A percentile compares a stretch with the other conserved stretches of the same genome.
Conservation (phyloP, 345 rosid genomes). For the Euphorbia tirucalli region DNA sequence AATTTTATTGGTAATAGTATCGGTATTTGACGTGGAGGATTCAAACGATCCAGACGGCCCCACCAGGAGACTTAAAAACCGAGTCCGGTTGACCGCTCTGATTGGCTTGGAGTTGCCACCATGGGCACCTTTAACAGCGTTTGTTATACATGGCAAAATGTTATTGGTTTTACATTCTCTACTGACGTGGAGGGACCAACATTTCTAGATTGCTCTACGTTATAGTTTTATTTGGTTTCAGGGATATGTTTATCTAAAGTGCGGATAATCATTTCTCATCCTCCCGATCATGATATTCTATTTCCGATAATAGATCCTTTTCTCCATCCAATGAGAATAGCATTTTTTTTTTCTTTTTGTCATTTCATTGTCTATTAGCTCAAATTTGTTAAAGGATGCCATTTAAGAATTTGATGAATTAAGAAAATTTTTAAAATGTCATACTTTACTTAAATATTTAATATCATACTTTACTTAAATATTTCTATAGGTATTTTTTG, state of each 20-base stretch:
- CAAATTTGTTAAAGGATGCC: no score
- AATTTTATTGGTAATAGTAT: conserved; percentile 27
- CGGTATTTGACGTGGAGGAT: conserved; percentile 51
- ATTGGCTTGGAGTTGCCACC: conserved; percentile 8
- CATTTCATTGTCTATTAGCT: no score
- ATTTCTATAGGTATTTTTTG: no score
- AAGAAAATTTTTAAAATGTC: no score
- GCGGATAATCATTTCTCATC: background rate
- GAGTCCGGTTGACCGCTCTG: conserved; percentile 20
- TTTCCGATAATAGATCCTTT: no score
- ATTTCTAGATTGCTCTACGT: conserved; percentile 6
- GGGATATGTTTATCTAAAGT: background rate
- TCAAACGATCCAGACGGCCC: conserved; percentile 17
- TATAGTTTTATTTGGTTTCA: background rate
- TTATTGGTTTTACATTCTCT: conserved; percentile 12
- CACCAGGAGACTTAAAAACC: conserved; percentile 7
- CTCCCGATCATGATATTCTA: background rate
- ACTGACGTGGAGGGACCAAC: conserved; percentile 10
- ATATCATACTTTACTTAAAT: no score
- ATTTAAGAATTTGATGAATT: no score
- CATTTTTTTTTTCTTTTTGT: no score
- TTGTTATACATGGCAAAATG: conserved; percentile 22
- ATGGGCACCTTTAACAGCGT: conserved; percentile 17
- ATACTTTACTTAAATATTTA: no score
- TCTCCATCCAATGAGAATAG: no score